Evolutionary conservation across 257 asterid species (phyloP).

Genomic region (Marsdenia floribunda): DNA sequence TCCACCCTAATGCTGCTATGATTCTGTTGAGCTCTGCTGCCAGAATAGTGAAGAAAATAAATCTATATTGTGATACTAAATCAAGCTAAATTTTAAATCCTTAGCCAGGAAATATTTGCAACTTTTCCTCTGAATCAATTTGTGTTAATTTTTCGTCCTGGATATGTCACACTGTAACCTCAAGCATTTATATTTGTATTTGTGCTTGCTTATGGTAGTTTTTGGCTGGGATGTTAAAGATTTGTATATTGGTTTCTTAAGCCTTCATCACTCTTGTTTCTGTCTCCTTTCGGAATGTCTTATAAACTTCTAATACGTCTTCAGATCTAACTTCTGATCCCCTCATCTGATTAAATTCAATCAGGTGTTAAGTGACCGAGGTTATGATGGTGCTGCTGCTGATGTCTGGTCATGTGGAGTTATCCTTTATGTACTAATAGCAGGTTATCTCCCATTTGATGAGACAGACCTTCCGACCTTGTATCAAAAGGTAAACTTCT

Average conservation of each 20-base stretch:
- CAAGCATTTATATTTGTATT: background rate
- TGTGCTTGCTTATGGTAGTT: background rate
- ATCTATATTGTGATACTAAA: background rate
- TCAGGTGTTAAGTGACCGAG: slow-evolving; percentile 70
- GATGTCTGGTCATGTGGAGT: slow-evolving; percentile 98
- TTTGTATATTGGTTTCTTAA: background rate
- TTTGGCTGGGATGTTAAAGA: slow-evolving; percentile 2
- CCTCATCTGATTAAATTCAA: slow-evolving; percentile 4
- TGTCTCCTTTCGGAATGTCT: background rate
- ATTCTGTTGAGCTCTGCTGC: background rate
- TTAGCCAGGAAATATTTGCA: background rate
- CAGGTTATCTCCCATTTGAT: slow-evolving; percentile 86
- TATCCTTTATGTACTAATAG: slow-evolving; percentile 78
- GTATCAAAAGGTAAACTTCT: slow-evolving; percentile 56
- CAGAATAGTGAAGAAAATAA: background rate
- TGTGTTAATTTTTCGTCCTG: background rate
- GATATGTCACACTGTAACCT: background rate
- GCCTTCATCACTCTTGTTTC: background rate
- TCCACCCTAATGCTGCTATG: background rate
- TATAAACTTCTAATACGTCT: background rate
- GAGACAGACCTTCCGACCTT: slow-evolving; percentile 67
- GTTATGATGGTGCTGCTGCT: slow-evolving; percentile 98
- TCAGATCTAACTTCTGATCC: background rate
- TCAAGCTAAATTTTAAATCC: background rate
- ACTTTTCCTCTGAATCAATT: background rate